A percentile compares a stretch with the other conserved stretches of the same genome.
These are phyloP conservation scores for Akanthomyces dipterigenus DNA, from an alignment of 2,329 filamentous ascomycete genomes.

Conservation along the genomic window DNA sequence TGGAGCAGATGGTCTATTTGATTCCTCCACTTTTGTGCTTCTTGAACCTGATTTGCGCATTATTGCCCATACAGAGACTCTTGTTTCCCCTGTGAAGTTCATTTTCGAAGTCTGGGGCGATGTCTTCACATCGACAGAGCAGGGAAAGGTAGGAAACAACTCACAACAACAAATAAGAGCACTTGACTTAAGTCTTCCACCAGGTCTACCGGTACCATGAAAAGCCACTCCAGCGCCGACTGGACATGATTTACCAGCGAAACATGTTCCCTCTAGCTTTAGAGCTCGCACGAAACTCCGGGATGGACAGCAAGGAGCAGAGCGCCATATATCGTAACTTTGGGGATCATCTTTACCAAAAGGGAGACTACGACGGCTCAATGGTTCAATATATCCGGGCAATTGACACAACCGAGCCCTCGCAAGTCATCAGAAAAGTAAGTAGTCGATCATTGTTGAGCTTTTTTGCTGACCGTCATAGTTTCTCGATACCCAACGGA, in stretches of 20 bases:
- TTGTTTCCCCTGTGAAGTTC: slow-evolving; percentile 71
- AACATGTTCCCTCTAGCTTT: slow-evolving; percentile 91
- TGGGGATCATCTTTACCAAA: slow-evolving; percentile 90
- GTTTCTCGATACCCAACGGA: slow-evolving; percentile 94
- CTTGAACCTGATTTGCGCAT: slow-evolving; percentile 89
- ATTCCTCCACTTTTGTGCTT: slow-evolving; percentile 79
- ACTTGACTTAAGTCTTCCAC: background rate
- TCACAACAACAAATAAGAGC: background rate
- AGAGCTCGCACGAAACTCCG: slow-evolving; percentile 83
- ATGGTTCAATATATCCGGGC: slow-evolving; percentile 98
- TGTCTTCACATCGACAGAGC: slow-evolving; percentile 80
- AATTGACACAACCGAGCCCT: slow-evolving; percentile 92
- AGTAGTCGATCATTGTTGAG: background rate
- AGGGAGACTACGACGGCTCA: slow-evolving; percentile 93
- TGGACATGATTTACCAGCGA: slow-evolving; percentile 89
- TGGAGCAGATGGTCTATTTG: slow-evolving; percentile 71
- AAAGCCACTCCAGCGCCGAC: slow-evolving; percentile 79
- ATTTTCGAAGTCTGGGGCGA: slow-evolving; percentile 88
- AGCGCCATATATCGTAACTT: slow-evolving; percentile 91
- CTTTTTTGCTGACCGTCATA: slow-evolving; percentile 31
- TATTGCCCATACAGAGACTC: slow-evolving; percentile 79
- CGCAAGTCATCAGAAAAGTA: slow-evolving; percentile 90
- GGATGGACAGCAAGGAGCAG: slow-evolving; percentile 72
- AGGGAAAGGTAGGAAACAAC: slow-evolving; percentile 66
- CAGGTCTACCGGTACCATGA: slow-evolving; percentile 85